Conservation (phyloP, 495 filamentous ascomycete species). For the Aspergillus incahuasiensis region DNA sequence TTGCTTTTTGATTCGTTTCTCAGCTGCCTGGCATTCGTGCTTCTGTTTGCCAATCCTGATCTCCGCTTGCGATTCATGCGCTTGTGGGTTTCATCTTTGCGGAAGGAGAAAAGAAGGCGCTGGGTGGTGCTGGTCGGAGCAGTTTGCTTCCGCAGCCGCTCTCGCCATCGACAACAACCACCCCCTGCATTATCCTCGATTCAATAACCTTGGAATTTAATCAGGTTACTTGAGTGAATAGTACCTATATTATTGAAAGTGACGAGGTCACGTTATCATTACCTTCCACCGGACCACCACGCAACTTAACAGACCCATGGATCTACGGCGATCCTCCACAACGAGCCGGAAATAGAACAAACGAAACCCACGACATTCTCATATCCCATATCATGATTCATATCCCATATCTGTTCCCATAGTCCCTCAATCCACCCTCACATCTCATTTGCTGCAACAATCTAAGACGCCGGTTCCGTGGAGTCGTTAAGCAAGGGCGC, state of each 20-base stretch:
- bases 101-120: background rate
- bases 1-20: background rate
- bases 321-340: conserved; percentile 2
- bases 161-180: background rate
- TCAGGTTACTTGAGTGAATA: no score
- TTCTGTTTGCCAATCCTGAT: background rate
- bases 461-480: conserved; percentile 10
- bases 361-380: background rate
- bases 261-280: background rate
- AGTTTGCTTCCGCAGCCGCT: no score
- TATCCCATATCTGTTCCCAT: background rate
- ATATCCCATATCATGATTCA: background rate
- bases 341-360: background rate
- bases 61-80: background rate
- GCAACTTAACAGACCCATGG: background rate
- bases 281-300: background rate
- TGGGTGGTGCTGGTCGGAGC: background rate
- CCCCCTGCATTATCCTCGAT: background rate
- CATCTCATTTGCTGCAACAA: background rate
- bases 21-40: background rate
- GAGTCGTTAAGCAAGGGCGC: conserved; percentile 39
- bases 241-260: no score
- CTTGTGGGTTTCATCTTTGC: background rate
- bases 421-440: background rate
- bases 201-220: no score